Base-by-base conservation (phyloP, 768 basidiomycete species). In the Filobasidium wieringae region DNA sequence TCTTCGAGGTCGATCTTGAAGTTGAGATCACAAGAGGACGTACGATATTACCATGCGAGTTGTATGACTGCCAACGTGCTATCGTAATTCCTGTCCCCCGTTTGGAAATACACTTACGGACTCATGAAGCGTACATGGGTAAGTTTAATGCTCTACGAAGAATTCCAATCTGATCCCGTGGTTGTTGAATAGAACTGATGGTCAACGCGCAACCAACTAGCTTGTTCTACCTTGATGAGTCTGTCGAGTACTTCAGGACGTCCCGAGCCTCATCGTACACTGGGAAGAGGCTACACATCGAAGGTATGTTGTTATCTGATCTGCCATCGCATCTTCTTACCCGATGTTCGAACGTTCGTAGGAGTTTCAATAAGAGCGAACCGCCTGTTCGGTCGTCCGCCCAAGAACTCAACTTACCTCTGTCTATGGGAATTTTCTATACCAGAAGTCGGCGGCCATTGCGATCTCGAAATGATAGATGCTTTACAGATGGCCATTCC, bases 111-210 rank as follows among this genome's bases (percentile, higher is more conserved):
- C 80, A 85, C 55, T 76, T 96, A 15, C 79, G 88, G 55, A 76
- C 86, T 57, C 86, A 91, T 61, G 90, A 92, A 66, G 84, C 83
- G 68, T 88, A 82, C 66, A 88, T 95, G 88, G 90, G 88, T 87
- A 66, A 53, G 77, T 53, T 22, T 7, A 39, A 47, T 19, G 24
- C 5, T 26, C 14, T n/a, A 9, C 36, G 36, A 37, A 9, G 9
- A 11, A 7, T 30, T 14, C 29, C 27, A 51, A 34, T 30, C 50
- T 39, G 12, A 53, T 31, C 57, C n/a, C n/a, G n/a, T n/a, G n/a
- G n/a, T n/a, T n/a, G 39, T 32, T 29, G 17, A 27, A 31, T 64
- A 90, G 89, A 92, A 57, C 80, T 91, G 79, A 82, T 84, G 0
- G 71, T 90, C 40, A 89, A 93, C 65, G 66, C 83, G 12, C 80